Evolutionary conservation across 2,329 filamentous ascomycete genomes (phyloP).

Genomic region (Byssothecium circinans): DNA sequence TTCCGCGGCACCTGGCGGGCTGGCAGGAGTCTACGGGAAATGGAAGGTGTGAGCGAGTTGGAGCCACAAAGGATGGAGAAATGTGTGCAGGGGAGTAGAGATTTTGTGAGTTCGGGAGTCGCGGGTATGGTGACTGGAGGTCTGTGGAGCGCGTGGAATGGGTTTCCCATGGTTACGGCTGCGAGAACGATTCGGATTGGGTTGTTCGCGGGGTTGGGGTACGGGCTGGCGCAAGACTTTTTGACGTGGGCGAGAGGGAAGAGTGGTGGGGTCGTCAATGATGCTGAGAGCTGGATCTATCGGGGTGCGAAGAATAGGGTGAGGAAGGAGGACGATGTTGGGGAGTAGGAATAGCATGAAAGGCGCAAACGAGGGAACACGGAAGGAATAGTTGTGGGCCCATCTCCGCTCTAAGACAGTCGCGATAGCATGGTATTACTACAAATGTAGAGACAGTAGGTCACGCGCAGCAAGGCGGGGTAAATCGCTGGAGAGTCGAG

Average conservation of each 20-base stretch:
- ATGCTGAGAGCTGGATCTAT: conserved; percentile 48
- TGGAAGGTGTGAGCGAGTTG: conserved; percentile 42
- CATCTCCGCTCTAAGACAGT: no score
- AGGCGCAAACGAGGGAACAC: background rate
- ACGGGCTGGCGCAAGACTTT: conserved; percentile 78
- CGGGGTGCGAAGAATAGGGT: conserved; percentile 41
- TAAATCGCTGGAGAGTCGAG: no score
- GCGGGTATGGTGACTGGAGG: conserved; percentile 85
- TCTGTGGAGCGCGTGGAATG: conserved; percentile 81
- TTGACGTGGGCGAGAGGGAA: conserved; percentile 70
- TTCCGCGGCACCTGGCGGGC: conserved; percentile 53
- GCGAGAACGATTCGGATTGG: conserved; percentile 73
- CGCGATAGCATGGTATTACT: no score
- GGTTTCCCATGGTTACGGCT: conserved; percentile 69
- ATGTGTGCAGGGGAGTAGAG: conserved; percentile 50
- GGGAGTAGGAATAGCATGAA: background rate
- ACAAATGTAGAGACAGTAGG: no score
- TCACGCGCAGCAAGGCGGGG: no score
- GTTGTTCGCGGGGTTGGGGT: conserved; percentile 74
- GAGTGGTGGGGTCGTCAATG: conserved; percentile 55
- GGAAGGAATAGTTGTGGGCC: no score
- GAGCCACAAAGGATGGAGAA: conserved; percentile 29
- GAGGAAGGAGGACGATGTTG: conserved; percentile 21
- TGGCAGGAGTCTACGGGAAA: conserved; percentile 44
- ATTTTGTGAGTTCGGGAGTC: conserved; percentile 78